Evolutionary conservation across 2,329 filamentous ascomycete species (phyloP).

Genomic region (Alternaria dauci): DNA sequence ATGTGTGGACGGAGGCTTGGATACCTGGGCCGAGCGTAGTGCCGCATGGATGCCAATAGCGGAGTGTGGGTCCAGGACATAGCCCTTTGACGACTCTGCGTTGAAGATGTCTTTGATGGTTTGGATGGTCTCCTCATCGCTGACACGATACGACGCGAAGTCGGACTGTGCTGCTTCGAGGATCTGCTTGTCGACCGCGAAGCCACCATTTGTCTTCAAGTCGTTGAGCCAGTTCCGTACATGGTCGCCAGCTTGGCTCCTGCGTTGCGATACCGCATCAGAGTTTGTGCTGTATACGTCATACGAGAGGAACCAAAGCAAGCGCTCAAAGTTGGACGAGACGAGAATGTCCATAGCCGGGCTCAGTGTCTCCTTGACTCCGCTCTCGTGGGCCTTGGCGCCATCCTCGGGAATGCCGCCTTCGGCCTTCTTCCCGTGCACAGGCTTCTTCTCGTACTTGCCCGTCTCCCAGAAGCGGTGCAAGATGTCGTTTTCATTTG

Average conservation of each 20-base stretch:
- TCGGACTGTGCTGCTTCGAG: slow-evolving; percentile 73
- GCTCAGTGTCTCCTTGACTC: slow-evolving; percentile 88
- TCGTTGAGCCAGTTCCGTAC: slow-evolving; percentile 80
- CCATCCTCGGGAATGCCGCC: slow-evolving; percentile 65
- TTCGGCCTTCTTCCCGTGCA: slow-evolving; percentile 65
- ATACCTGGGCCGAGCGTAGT: slow-evolving; percentile 69
- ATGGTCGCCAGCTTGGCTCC: slow-evolving; percentile 70
- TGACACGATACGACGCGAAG: slow-evolving; percentile 81
- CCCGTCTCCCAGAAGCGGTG: slow-evolving; percentile 94
- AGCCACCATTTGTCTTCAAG: slow-evolving; percentile 82
- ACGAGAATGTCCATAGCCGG: slow-evolving; percentile 99
- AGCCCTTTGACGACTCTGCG: slow-evolving; percentile 60
- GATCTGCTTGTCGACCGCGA: slow-evolving; percentile 79
- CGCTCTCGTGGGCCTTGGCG: slow-evolving; percentile 69
- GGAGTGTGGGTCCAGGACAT: slow-evolving; percentile 92
- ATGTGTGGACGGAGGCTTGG: slow-evolving; percentile 58
- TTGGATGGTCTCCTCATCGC: slow-evolving; percentile 60
- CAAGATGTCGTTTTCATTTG: slow-evolving; percentile 97
- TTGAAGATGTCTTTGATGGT: slow-evolving; percentile 59
- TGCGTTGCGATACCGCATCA: slow-evolving; percentile 52
- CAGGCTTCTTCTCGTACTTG: slow-evolving; percentile 84
- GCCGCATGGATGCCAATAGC: slow-evolving; percentile 86
- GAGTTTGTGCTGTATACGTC: slow-evolving; percentile 51
- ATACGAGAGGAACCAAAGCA: slow-evolving; percentile 92
- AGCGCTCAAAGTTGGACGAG: slow-evolving; percentile 93